phyloP scores from a whole-genome alignment of 441 rosid species.

The Adansonia grandidieri region DNA sequence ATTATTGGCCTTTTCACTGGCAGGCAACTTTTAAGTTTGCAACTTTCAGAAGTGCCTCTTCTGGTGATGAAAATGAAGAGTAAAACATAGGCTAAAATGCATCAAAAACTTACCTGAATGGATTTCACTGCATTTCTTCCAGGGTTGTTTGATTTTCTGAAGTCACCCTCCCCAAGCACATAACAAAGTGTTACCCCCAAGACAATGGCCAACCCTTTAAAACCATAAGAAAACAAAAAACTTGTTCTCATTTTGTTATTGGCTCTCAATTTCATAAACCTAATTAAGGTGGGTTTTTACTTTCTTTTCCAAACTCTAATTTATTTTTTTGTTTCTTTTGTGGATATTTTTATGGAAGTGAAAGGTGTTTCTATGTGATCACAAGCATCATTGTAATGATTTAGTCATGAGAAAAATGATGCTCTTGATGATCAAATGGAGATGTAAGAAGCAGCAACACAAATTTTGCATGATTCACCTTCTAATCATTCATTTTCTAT shows the following conservation, averaged over 20 bases:
- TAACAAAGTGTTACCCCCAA: conserved; percentile 22
- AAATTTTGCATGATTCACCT: conserved; percentile 40
- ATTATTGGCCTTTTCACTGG: too few species aligned
- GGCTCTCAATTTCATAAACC: background rate
- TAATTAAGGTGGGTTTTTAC: background rate
- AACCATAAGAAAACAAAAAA: background rate
- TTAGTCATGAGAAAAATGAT: background rate
- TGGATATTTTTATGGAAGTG: background rate
- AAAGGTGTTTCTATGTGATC: background rate
- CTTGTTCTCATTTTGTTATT: background rate
- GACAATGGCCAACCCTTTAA: conserved; percentile 14
- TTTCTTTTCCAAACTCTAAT: background rate
- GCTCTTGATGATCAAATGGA: background rate
- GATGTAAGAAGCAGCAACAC: conserved; percentile 1
- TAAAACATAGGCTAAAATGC: background rate
- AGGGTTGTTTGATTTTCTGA: conserved; percentile 13
- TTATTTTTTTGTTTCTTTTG: background rate
- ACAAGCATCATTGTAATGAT: conserved; percentile 5
- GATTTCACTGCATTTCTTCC: conserved; percentile 30
- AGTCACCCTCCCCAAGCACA: conserved; percentile 3
- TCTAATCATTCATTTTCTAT: conserved; percentile 34
- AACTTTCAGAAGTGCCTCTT: background rate
- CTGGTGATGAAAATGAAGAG: background rate
- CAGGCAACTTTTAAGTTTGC: background rate
- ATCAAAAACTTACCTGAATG: conserved; percentile 37